Evolutionary conservation across 345 rosid genomes (phyloP), one percentile per base, ranked within the genome.

Genomic region (Gossypium herbaceum): DNA sequence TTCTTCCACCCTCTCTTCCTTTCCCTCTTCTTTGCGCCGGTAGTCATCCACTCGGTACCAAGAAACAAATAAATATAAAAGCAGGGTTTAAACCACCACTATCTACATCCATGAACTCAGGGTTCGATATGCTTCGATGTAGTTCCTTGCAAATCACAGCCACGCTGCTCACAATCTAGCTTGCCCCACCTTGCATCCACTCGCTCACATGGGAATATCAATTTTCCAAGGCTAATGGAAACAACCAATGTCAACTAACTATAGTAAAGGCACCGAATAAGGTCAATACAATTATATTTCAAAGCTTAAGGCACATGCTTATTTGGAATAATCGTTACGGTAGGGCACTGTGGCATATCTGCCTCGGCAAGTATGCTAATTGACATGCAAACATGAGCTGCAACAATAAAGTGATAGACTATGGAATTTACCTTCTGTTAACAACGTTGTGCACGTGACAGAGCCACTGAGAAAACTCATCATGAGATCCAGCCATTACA

Each of bases 141-240:
- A 59, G 83, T 73, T 77, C 98, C 96, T 68, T 82, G 96, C n/a
- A 95, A 78, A 81, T 95, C 99, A 74, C 98, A 95, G 58, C 80
- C 80, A 13, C 84, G 90, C 73, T 90, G 89, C 87, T 95, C 96
- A 48, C 98, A 93, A 6, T 93, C 99, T 39, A 95, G 89, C 88
- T 93, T 95, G 80, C 99, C 99, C 98, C 99, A 91, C 85, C 96
- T 88, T 72, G 98, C 94, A 82, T 93, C 93, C 29, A 91, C 97
- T 82, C 97, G 90, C 79, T 91, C 97, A 7, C 94, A 91, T 13
- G 91, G 96, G 76, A 90, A 91, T 50, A 75, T 76, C 78, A 79
- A 71, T 74, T 93, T 95, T 7, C 92, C 94, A 71, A 72, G 54
- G 65, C 65, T 64, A 74, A 52, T 57, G 68, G 15, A 47, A 59